Base-by-base conservation (phyloP, 164 flowering plant species). In the Sedum album region DNA sequence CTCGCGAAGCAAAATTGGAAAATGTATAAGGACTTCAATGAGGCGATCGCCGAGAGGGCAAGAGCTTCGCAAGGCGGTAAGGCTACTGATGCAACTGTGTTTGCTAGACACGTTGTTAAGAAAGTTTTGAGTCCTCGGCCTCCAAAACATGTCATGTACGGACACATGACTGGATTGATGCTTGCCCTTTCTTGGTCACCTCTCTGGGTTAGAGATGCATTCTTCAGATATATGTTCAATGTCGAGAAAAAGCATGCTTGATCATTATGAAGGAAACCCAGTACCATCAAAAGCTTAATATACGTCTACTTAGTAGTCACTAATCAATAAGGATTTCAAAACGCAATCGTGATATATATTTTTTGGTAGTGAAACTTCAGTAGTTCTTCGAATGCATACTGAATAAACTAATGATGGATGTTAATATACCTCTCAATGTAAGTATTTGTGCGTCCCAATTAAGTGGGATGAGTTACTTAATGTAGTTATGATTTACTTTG, bases 131-230 rank as follows among this genome's bases (percentile, higher is more conserved):
- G 83, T 48, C 73, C 79, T 15, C 78, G 53, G 44, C 89, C 91
- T 8, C 91, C 95, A 0, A 84, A 77, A 74, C 80, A 81, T 35
- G 83, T 85, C 38, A 71, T 78, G 1, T 88, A 76, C 69, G 88
- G 90, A 42, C 90, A 82, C 65, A 78, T 84, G 88, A 83, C 82
- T 30, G 78, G 84, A 21, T 68, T 84, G 75, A 82, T 87, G 70
- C 66, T 77, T 0, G 28, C 81, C 68, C 85, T 85, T 30, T 72
- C 84, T 0, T 78, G 76, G 77, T 84, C 87, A 31, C 89, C 93
- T 0, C 73, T 83, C 51, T 85, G 86, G 88, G 76, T 75, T 21
- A 78, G 89, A 73, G 92, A 87, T 70, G 66, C 72, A n/a, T 85
- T 84, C 74, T 87, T 85, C 41, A 13, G 81, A 0, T 76, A 60